Evolutionary conservation across 164 flowering plant genomes (phyloP), one percentile per base, ranked within the genome.

Genomic region (Magnolia sinica): DNA sequence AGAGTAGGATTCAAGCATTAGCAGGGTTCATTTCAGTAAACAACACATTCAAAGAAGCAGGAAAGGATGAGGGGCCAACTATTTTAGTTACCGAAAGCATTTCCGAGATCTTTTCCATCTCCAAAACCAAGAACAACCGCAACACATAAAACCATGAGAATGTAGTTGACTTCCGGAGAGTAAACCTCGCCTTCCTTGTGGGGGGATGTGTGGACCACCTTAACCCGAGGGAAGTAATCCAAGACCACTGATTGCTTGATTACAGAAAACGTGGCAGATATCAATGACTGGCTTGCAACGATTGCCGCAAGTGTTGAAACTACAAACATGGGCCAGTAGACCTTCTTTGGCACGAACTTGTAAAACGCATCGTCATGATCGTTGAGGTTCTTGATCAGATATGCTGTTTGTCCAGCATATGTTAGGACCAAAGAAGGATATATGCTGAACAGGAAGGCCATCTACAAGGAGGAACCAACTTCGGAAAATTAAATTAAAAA

Each of bases 351-450:
- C 69, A 93, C 83, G 72, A 91, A 93, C 84, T 91, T 91, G 88
- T 88, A 93, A 75, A 93, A 91, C 71, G 94, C 94, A 79, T 93
- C 93, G 67, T 81, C 78, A 73, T 88, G 88, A 83, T 93, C 90
- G 74, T 83, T 83, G 8, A 91, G 96, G 76, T 91, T 78, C 79
- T 77, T 89, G 72, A 93, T 89, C 77, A 93, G 85, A 85, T 91
- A 93, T 70, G 98, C 98, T 19, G 98, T 89, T 79, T 93, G 98
- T 29, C 98, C 98, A 16, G 93, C 92, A 83, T 93, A 91, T 64
- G 98, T 91, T 64, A 93, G 85, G 70, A 91, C 88, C 72, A 91
- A 78, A 23, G 94, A 93, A 72, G 98, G 98, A 80, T 91, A 93
- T 81, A 93, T 90, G 29, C 90, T 86, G 81, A 82, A 88, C 63